Conservation (phyloP, 768 basidiomycete genomes). For the Auriculariales sp. region DNA sequence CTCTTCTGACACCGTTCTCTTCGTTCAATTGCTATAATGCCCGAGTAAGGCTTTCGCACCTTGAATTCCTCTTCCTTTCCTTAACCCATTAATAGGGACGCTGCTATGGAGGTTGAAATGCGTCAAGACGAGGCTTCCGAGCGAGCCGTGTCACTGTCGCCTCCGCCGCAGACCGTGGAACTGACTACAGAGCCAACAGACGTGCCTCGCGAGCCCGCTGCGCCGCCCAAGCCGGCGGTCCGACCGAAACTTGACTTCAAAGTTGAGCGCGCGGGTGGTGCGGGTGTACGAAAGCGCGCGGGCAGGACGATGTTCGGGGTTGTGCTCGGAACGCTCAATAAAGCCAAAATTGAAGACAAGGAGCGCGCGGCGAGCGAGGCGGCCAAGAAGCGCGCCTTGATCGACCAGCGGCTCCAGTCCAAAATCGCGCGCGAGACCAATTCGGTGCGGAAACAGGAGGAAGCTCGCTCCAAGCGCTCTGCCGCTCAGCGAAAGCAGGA, state of each 20-base stretch:
- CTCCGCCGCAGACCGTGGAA: too few relatives aligned
- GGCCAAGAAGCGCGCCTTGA: constrained; percentile 70
- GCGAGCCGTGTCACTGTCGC: too few relatives aligned
- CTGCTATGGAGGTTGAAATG: too few relatives aligned
- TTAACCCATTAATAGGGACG: too few relatives aligned
- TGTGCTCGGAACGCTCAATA: constrained; percentile 68
- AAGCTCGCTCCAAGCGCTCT: constrained; percentile 73
- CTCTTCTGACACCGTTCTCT: too few relatives aligned
- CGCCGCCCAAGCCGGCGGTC: not conserved
- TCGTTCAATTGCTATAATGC: too few relatives aligned
- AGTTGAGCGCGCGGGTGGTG: not conserved
- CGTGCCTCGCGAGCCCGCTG: too few relatives aligned
- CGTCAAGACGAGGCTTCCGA: too few relatives aligned
- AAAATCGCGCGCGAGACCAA: constrained; percentile 79
- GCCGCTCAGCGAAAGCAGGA: constrained; percentile 66
- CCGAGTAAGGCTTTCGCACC: too few relatives aligned
- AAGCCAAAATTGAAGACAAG: constrained; percentile 78
- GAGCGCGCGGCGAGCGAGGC: constrained; percentile 76
- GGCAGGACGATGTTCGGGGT: constrained; percentile 83
- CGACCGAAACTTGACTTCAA: not conserved
- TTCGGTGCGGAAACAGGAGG: constrained; percentile 71
- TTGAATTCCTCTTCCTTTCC: too few relatives aligned
- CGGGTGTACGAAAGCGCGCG: constrained; percentile 60
- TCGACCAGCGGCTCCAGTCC: constrained; percentile 73
- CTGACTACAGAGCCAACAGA: too few relatives aligned